Conservation (phyloP, 2,329 filamentous ascomycete genomes). For the Xylariales sp. region DNA sequence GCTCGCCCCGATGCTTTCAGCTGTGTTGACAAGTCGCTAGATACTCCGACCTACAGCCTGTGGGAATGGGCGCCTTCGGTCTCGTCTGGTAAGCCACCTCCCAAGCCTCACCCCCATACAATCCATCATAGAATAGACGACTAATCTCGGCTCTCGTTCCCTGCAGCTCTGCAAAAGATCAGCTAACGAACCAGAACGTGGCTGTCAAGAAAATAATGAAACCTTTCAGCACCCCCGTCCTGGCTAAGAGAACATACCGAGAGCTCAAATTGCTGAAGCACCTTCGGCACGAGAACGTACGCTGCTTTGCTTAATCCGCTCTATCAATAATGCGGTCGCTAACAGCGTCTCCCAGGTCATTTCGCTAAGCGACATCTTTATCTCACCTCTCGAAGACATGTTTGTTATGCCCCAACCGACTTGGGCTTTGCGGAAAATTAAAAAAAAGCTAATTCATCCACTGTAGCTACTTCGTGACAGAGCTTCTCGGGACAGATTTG, state of each 20-base stretch:
- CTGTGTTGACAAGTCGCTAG: slow-evolving; percentile 59
- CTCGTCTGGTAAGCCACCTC: slow-evolving; percentile 83
- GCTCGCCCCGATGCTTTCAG: slow-evolving; percentile 23
- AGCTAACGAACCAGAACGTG: slow-evolving; percentile 95
- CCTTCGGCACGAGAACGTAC: slow-evolving; percentile 93
- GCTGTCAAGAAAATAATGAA: slow-evolving; percentile 99
- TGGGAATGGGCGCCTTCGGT: slow-evolving; percentile 99
- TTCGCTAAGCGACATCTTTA: slow-evolving; percentile 99
- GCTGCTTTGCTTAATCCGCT: slow-evolving; percentile 44
- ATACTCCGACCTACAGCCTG: slow-evolving; percentile 97
- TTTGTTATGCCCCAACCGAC: slow-evolving; percentile 59
- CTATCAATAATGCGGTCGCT: slow-evolving; percentile 31
- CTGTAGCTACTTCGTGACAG: slow-evolving; percentile 93
- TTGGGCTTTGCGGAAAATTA: slow-evolving; percentile 25
- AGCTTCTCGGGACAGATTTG: slow-evolving; percentile 94
- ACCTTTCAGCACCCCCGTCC: slow-evolving; percentile 98
- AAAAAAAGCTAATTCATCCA: slow-evolving; percentile 32
- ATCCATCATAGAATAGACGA: slow-evolving; percentile 6
- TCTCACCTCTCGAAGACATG: slow-evolving; percentile 98
- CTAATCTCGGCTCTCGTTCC: slow-evolving; percentile 1
- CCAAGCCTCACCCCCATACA: slow-evolving; percentile 22
- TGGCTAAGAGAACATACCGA: slow-evolving; percentile 97
- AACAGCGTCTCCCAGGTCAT: slow-evolving; percentile 74
- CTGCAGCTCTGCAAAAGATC: slow-evolving; percentile 90
- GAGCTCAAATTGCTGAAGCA: slow-evolving; percentile 98